phyloP scores from a whole-genome alignment of 140 eudicot species.

The Senecio squalidus region DNA sequence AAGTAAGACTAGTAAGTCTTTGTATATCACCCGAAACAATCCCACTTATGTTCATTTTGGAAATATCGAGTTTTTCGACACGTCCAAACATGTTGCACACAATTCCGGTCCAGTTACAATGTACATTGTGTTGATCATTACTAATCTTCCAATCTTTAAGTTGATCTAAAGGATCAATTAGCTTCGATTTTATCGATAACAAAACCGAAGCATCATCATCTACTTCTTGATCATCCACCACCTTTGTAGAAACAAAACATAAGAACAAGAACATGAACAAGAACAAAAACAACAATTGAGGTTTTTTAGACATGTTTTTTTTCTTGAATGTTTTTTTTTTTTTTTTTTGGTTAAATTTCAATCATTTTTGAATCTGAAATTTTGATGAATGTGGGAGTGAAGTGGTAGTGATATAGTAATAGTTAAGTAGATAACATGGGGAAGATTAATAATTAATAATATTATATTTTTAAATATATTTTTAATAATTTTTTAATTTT shows the following conservation, averaged over 20 bases:
- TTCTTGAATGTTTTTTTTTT: constrained; percentile 3
- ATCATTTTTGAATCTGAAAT: constrained; percentile 33
- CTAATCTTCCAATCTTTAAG: constrained; percentile 59
- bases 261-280: constrained; percentile 15
- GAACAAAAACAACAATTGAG: constrained; percentile 15
- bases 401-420: constrained; percentile 18
- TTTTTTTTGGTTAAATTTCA: constrained; percentile 11
- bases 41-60: constrained; percentile 67
- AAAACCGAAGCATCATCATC: constrained; percentile 43
- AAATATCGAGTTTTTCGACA: constrained; percentile 59
- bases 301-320: constrained; percentile 18
- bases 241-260: constrained; percentile 20
- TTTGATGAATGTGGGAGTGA: constrained; percentile 25
- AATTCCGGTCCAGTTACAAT: constrained; percentile 84
- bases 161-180: constrained; percentile 57
- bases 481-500: not conserved
- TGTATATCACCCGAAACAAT: constrained; percentile 49
- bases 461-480: no score
- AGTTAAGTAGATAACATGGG: constrained; percentile 39
- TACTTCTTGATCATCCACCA: constrained; percentile 14
- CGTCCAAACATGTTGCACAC: constrained; percentile 49
- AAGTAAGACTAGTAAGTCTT: constrained; percentile 32
- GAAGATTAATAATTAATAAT: constrained; percentile 38
- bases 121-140: constrained; percentile 25
- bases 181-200: constrained; percentile 49